phyloP scores from a whole-genome alignment of 176 grass and related monocot genomes.

The Urochloa ruziziensis region DNA sequence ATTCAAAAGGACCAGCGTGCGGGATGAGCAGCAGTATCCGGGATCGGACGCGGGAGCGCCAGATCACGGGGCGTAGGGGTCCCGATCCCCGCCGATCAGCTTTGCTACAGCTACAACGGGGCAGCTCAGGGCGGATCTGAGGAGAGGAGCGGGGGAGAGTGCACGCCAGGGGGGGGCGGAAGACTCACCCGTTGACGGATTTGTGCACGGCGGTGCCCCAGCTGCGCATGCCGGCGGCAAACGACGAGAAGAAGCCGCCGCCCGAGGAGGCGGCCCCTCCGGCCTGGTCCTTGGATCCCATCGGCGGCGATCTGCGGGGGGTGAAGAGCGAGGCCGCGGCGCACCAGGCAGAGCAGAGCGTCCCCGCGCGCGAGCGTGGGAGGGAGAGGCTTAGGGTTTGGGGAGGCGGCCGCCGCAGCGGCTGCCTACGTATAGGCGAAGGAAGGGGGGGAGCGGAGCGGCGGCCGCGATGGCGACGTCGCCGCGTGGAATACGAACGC shows the following conservation, averaged over 20 bases:
- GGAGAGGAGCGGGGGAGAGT: neutral
- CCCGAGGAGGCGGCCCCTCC: slow-evolving; percentile 31
- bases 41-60: slow-evolving; percentile 16
- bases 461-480: slow-evolving; percentile 43
- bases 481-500: slow-evolving; percentile 22
- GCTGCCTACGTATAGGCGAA: neutral
- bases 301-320: slow-evolving; percentile 43
- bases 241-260: slow-evolving; percentile 55
- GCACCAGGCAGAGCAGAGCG: neutral
- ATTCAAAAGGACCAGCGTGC: neutral
- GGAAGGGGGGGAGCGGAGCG: neutral
- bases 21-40: slow-evolving; percentile 7
- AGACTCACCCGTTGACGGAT: slow-evolving; percentile 87
- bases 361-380: neutral
- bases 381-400: slow-evolving; percentile 37
- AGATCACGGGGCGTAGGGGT: slow-evolving; percentile 27
- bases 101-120: neutral
- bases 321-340: neutral
- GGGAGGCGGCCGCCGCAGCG: neutral
- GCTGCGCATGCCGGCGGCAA: slow-evolving; percentile 54
- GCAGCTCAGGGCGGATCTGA: slow-evolving; percentile 32
- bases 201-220: slow-evolving; percentile 75
- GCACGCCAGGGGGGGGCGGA: neutral
- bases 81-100: slow-evolving; percentile 28
- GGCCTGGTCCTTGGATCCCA: slow-evolving; percentile 81